These are phyloP conservation scores for Curvularia sp. DNA, from an alignment of 2,329 filamentous ascomycete genomes.

Conservation along the genomic window DNA sequence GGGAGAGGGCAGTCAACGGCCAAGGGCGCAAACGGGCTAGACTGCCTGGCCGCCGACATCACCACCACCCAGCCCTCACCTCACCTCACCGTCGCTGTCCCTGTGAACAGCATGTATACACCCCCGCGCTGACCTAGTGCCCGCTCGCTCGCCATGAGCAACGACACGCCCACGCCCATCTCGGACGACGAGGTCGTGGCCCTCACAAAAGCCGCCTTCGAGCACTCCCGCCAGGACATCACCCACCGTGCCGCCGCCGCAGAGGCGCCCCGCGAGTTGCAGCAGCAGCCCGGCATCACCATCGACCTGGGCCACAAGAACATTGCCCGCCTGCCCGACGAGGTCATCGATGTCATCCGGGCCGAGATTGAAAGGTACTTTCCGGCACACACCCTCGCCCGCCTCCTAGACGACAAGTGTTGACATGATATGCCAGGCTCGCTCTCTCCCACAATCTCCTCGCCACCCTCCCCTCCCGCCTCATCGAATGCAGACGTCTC, in stretches of 20 bases:
- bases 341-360: slow-evolving; percentile 77
- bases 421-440: slow-evolving; percentile 60
- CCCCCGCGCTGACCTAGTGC: slow-evolving; percentile 17
- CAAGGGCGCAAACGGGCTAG: slow-evolving; percentile 17
- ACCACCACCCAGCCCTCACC: neutral
- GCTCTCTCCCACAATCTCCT: slow-evolving; percentile 83
- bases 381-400: neutral
- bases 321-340: slow-evolving; percentile 73
- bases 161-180: slow-evolving; percentile 55
- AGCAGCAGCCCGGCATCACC: slow-evolving; percentile 73
- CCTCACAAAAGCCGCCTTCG: slow-evolving; percentile 71
- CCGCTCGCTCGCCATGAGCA: slow-evolving; percentile 46
- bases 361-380: slow-evolving; percentile 73
- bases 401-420: neutral
- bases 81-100: slow-evolving; percentile 9
- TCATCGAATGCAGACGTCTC: slow-evolving; percentile 77
- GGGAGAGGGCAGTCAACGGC: slow-evolving; percentile 1
- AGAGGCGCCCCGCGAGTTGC: slow-evolving; percentile 63
- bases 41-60: neutral
- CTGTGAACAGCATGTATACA: slow-evolving; percentile 20
- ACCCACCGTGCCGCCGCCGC: slow-evolving; percentile 54
- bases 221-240: slow-evolving; percentile 70
- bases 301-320: slow-evolving; percentile 79
- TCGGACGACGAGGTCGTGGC: slow-evolving; percentile 69
- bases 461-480: slow-evolving; percentile 70